Percentiles rank a stretch among this genome's conserved stretches.
phyloP scores from a whole-genome alignment of 108 stramenopile species.

The Pseudonitzschia delicatissima region DNA sequence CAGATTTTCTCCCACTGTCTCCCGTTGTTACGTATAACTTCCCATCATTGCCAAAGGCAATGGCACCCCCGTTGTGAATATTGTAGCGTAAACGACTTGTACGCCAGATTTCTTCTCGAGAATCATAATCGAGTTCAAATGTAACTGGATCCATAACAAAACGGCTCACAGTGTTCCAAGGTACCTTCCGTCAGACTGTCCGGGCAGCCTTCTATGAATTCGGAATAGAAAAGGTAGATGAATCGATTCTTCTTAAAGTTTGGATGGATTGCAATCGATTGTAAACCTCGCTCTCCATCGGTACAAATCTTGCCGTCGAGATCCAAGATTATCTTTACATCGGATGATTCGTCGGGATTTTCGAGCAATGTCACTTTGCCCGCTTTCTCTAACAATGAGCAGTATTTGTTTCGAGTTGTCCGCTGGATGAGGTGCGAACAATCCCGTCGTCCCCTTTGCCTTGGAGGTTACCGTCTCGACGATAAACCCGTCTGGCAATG shows the following conservation, averaged over 20 bases:
- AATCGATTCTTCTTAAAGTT: slow-evolving; percentile 12
- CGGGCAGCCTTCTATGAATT: slow-evolving; percentile 15
- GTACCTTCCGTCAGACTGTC: slow-evolving; percentile 8
- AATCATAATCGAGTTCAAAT: neutral
- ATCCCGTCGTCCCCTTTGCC: neutral
- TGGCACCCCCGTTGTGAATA: slow-evolving; percentile 30
- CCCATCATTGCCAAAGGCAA: slow-evolving; percentile 29
- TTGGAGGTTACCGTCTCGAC: neutral
- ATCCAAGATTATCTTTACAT: neutral
- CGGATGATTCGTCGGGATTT: slow-evolving; percentile 19
- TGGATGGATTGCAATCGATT: slow-evolving; percentile 14
- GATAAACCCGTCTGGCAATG: slow-evolving; percentile 6
- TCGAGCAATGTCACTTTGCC: slow-evolving; percentile 2
- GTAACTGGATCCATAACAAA: neutral
- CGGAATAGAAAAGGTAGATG: slow-evolving; percentile 23
- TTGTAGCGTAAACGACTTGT: neutral
- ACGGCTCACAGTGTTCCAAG: slow-evolving; percentile 20
- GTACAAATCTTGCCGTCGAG: slow-evolving; percentile 13
- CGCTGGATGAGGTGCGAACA: neutral
- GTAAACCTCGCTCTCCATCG: slow-evolving; percentile 32
- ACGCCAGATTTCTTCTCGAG: slow-evolving; percentile 6
- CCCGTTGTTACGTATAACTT: slow-evolving; percentile 25
- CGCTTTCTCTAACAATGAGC: neutral
- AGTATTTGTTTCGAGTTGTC: neutral
- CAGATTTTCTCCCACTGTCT: slow-evolving; percentile 4